Evolutionary conservation across 108 stramenopile genomes (phyloP).

Genomic region (Seminavis robusta): DNA sequence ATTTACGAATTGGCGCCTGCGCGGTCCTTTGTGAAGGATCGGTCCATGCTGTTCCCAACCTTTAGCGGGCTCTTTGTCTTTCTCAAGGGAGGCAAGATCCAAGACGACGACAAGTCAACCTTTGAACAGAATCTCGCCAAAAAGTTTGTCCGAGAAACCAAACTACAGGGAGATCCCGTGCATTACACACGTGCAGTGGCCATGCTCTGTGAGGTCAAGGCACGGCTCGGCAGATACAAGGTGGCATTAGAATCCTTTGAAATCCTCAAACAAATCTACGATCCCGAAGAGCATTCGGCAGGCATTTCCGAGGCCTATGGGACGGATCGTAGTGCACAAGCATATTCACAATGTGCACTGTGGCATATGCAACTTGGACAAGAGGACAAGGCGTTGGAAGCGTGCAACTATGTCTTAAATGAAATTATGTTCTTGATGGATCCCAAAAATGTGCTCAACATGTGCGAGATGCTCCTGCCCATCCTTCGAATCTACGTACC

Average conservation of each 20-base stretch:
- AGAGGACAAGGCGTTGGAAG: conserved; percentile 27
- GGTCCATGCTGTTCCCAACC: conserved; percentile 45
- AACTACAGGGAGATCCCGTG: conserved; percentile 48
- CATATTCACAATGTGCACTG: conserved; percentile 36
- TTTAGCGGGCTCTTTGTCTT: conserved; percentile 48
- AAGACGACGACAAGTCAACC: conserved; percentile 23
- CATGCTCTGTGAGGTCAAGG: conserved; percentile 46
- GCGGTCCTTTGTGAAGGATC: conserved; percentile 24
- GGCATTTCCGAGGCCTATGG: conserved; percentile 47
- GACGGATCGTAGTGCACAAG: conserved; percentile 54
- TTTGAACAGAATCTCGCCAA: conserved; percentile 36
- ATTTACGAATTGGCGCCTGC: too few relatives aligned
- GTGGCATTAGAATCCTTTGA: conserved; percentile 21
- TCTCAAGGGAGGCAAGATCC: conserved; percentile 36
- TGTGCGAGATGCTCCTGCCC: conserved; percentile 35
- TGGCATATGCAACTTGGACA: conserved; percentile 31
- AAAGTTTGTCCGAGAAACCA: conserved; percentile 44
- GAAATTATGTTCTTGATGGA: conserved; percentile 52
- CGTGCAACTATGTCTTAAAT: conserved; percentile 36
- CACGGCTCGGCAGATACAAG: conserved; percentile 38
- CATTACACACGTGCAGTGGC: conserved; percentile 57
- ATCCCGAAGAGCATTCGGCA: conserved; percentile 39
- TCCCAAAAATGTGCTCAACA: conserved; percentile 48
- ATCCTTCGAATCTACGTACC: conserved; percentile 37
- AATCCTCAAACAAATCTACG: conserved; percentile 7